Conservation (phyloP, 306 rosid species). For the Canavalia gladiata region DNA sequence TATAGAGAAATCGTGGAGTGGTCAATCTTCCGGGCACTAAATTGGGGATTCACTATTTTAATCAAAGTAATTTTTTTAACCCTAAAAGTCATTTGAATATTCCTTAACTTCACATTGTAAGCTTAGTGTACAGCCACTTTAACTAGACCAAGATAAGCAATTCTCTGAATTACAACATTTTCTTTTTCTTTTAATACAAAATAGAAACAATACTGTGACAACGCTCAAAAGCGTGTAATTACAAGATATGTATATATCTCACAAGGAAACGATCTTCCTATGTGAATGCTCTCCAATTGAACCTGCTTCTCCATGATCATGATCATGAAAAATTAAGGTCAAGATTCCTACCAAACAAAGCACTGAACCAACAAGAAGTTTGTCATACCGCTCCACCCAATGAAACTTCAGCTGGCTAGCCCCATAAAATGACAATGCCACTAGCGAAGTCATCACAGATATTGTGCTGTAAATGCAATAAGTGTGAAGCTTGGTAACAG, state of each 20-base stretch:
- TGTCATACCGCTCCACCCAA: conserved; percentile 97
- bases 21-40: neutral
- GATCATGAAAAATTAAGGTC: conserved; percentile 82
- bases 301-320: conserved; percentile 64
- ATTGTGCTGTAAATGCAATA: conserved; percentile 80
- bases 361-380: conserved; percentile 92
- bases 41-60: neutral
- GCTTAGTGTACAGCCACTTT: conserved; percentile 32
- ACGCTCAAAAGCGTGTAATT: conserved; percentile 37
- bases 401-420: conserved; percentile 98
- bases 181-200: conserved; percentile 33
- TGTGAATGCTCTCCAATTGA: conserved; percentile 69
- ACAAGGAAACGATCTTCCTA: conserved; percentile 70
- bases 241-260: conserved; percentile 46
- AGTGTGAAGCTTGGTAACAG: conserved; percentile 24
- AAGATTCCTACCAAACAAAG: conserved; percentile 85
- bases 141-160: conserved; percentile 36
- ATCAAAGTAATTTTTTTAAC: neutral
- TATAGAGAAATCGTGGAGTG: neutral
- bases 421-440: conserved; percentile 94
- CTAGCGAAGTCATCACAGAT: conserved; percentile 96
- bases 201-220: conserved; percentile 22
- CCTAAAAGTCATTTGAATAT: conserved; percentile 9
- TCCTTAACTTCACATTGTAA: conserved; percentile 37
- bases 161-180: conserved; percentile 28